A percentile compares a stretch with the other conserved stretches of the same genome.
Evolutionary conservation across 345 rosid species (phyloP).

Genomic region (Corchorus olitorius): DNA sequence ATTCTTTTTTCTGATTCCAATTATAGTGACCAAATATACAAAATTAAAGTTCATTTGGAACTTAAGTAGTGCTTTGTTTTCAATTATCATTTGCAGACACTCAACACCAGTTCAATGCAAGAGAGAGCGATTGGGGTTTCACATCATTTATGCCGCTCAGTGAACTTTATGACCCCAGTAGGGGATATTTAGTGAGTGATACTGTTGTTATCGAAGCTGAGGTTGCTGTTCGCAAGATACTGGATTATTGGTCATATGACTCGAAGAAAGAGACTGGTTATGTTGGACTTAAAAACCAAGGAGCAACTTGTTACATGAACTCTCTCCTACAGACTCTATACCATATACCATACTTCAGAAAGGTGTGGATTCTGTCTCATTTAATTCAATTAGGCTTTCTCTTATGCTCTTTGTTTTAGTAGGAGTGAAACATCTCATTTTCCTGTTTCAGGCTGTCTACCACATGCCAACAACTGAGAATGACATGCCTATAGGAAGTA

Average conservation of each 20-base stretch:
- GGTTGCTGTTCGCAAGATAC: constrained; percentile 78
- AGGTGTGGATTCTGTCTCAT: constrained; percentile 47
- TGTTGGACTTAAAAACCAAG: constrained; percentile 98
- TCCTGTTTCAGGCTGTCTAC: constrained; percentile 79
- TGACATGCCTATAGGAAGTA: constrained; percentile 92
- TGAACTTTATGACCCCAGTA: constrained; percentile 81
- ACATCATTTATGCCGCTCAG: constrained; percentile 94
- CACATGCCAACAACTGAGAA: constrained; percentile 99
- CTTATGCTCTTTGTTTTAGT: background rate
- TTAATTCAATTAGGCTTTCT: constrained; percentile 15
- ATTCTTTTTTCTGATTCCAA: constrained; percentile 18
- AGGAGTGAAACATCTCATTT: constrained; percentile 1
- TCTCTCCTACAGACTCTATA: constrained; percentile 88
- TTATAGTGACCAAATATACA: constrained; percentile 16
- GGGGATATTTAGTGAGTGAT: constrained; percentile 84
- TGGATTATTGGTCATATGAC: constrained; percentile 95
- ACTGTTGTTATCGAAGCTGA: constrained; percentile 87
- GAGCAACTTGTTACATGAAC: constrained; percentile 99
- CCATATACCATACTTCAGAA: constrained; percentile 92
- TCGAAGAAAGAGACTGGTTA: constrained; percentile 98
- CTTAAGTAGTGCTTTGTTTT: constrained; percentile 5
- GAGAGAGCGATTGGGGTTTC: constrained; percentile 99
- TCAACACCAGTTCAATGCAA: constrained; percentile 90
- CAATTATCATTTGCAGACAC: constrained; percentile 60
- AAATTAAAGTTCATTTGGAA: background rate